Conservation (phyloP, 2,329 filamentous ascomycete species). For the Colletotrichum euphorbiae region DNA sequence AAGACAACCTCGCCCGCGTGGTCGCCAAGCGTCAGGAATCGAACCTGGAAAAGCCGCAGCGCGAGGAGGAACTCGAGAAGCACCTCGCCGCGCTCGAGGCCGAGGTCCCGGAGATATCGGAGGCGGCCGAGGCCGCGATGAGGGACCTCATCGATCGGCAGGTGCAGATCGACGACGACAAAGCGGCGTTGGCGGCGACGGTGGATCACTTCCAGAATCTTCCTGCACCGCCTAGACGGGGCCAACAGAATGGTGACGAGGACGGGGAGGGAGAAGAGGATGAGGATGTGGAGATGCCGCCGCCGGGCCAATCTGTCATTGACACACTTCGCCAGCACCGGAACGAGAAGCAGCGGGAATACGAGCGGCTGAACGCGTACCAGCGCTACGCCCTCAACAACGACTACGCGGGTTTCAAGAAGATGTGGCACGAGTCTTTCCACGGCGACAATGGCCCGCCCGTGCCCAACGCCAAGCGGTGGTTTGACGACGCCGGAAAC, state of each 20-base stretch:
- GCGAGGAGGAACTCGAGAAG: constrained; percentile 53
- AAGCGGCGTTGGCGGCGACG: constrained; percentile 52
- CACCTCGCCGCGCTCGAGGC: constrained; percentile 54
- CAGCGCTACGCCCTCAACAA: constrained; percentile 67
- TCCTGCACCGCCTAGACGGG: constrained; percentile 27
- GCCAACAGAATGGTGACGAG: constrained; percentile 40
- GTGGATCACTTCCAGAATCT: constrained; percentile 34
- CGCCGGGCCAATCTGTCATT: constrained; percentile 45
- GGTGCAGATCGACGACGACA: constrained; percentile 63
- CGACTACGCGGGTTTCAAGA: constrained; percentile 70
- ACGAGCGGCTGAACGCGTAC: constrained; percentile 54
- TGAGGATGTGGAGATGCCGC: constrained; percentile 32
- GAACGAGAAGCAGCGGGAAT: constrained; percentile 54
- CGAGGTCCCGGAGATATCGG: constrained; percentile 56
- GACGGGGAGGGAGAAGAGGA: constrained; percentile 41
- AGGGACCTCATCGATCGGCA: constrained; percentile 62
- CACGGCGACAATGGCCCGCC: constrained; percentile 61
- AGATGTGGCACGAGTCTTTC: constrained; percentile 66
- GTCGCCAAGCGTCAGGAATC: constrained; percentile 52
- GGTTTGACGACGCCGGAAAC: constrained; percentile 62
- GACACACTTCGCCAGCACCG: constrained; percentile 52
- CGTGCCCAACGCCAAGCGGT: constrained; percentile 64
- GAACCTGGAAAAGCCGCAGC: constrained; percentile 50
- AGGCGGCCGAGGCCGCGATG: constrained; percentile 58
- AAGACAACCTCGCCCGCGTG: constrained; percentile 47